A percentile compares a stretch with the other conserved stretches of the same genome.
These are phyloP conservation scores for Rhexocercosporidium sp. DNA, from an alignment of 2,329 filamentous ascomycete genomes.

Conservation along the genomic window DNA sequence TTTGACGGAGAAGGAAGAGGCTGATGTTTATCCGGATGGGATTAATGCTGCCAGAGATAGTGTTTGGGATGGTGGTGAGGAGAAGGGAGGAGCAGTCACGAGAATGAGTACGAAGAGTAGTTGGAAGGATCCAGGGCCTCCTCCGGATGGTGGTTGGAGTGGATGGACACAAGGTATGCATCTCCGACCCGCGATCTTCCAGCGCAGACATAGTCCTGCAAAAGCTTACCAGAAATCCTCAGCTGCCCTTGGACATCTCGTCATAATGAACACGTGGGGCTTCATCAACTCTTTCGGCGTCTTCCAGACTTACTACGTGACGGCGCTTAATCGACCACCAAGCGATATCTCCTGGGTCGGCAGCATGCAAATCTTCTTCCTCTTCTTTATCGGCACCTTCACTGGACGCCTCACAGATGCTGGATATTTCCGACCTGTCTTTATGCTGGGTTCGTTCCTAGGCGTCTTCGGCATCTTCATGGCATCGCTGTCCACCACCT, in stretches of 20 bases:
- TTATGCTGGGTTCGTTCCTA: constrained; percentile 39
- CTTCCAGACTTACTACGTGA: constrained; percentile 51
- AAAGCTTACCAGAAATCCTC: not conserved
- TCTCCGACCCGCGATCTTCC: not conserved
- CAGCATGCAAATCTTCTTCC: constrained; percentile 49
- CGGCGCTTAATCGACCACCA: constrained; percentile 40
- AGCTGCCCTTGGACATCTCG: constrained; percentile 36
- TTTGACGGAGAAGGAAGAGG: constrained; percentile 14
- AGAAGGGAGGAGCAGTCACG: constrained; percentile 21
- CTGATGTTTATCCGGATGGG: constrained; percentile 18
- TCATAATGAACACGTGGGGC: constrained; percentile 44
- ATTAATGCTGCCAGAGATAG: constrained; percentile 6
- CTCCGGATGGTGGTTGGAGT: constrained; percentile 39
- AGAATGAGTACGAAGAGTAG: constrained; percentile 36
- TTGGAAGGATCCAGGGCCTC: constrained; percentile 40
- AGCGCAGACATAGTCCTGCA: not conserved
- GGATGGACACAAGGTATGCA: constrained; percentile 40
- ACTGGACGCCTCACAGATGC: constrained; percentile 48
- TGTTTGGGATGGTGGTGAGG: not conserved
- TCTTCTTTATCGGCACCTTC: constrained; percentile 49
- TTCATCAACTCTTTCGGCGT: constrained; percentile 49
- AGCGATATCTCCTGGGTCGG: constrained; percentile 53
- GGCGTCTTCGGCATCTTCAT: constrained; percentile 48
- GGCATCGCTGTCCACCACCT: constrained; percentile 46
- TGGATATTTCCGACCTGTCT: constrained; percentile 45